Evolutionary conservation across 1,284 basidiomycete genomes (phyloP), one percentile per base, ranked within the genome.

Genomic region (Marasmius oreades): DNA sequence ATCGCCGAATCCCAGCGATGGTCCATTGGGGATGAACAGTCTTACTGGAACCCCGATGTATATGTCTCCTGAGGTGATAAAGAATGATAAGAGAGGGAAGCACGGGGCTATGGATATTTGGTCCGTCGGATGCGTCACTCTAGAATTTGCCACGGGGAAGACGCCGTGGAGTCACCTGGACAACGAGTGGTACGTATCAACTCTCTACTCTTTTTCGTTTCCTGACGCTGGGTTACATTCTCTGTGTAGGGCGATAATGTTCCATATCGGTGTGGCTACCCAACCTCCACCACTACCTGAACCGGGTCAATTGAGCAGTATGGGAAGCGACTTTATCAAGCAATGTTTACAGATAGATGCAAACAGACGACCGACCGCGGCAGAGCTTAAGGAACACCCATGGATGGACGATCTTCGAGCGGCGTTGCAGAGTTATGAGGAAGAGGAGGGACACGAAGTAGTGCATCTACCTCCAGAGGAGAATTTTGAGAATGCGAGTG

Each of bases 11-110:
- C 22, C 36, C 58, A 36, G 61, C 68, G 47, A 63, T 66, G 53
- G 75, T 5, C 23, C 26, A 16, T 70, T 81, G 7, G 84, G 79
- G 12, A 79, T 82, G 71, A 92, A 92, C 73, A 92, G 91, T 67
- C 76, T 98, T 33, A 98, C 95, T 1, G 97, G 97, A 14, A 99
- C 97, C 18, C 97, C 97, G 0, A 99, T 99, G 96, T 99, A 99
- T 74, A 98, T 99, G 92, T 96, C 94, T 10, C 97, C 97, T 1
- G 97, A 99, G 69, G 89, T 98, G 50, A 99, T 99, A 77, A 95
- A 98, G 73, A 94, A 89, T 64, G 90, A 93, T 63, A 86, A 80
- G 62, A 84, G 88, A n/a, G 92, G 93, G 31, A 81, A 90, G 55
- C 86, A 92, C 59, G 96, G 96, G n/a, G 95, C 97, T 2, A 97